Evolutionary conservation across 2,329 filamentous ascomycete genomes (phyloP).

Genomic region (Penicillium brasilianum): DNA sequence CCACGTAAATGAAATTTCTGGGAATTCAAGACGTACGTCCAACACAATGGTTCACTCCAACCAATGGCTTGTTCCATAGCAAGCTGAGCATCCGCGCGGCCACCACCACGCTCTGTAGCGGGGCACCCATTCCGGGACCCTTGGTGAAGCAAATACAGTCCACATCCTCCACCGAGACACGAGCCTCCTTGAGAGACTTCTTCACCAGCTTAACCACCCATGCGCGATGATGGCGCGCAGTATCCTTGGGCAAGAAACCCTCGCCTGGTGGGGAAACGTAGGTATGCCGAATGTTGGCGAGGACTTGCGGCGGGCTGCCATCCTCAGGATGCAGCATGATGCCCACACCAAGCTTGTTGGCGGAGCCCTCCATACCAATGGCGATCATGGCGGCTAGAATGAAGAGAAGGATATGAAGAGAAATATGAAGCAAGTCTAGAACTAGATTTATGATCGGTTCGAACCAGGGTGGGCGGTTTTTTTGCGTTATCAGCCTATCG

Average conservation of each 20-base stretch:
- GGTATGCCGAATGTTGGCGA: slow-evolving; percentile 93
- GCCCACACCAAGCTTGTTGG: slow-evolving; percentile 96
- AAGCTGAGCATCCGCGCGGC: slow-evolving; percentile 80
- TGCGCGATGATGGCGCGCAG: slow-evolving; percentile 84
- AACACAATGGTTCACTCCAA: slow-evolving; percentile 97
- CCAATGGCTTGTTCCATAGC: slow-evolving; percentile 85
- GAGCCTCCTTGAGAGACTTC: slow-evolving; percentile 74
- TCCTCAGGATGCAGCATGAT: slow-evolving; percentile 76
- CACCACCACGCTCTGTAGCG: slow-evolving; percentile 82
- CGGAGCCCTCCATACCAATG: slow-evolving; percentile 84
- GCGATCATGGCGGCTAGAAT: slow-evolving; percentile 59
- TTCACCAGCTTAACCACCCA: slow-evolving; percentile 85
- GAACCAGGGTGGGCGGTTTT: slow-evolving; percentile 12
- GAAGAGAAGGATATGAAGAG: background rate
- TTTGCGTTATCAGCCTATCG: slow-evolving; percentile 21
- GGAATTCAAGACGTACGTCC: slow-evolving; percentile 62
- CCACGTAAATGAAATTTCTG: too few species aligned
- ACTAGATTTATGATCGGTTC: background rate
- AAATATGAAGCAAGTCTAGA: background rate
- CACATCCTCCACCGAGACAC: slow-evolving; percentile 66
- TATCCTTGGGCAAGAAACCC: slow-evolving; percentile 96
- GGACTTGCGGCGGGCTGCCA: slow-evolving; percentile 66
- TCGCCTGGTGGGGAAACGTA: slow-evolving; percentile 90
- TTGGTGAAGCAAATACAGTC: slow-evolving; percentile 95
- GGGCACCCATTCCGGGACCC: slow-evolving; percentile 95